Evolutionary conservation across 75 land plant genomes (phyloP), one percentile per base, ranked within the genome.

Genomic region (Azolla pinnata): DNA sequence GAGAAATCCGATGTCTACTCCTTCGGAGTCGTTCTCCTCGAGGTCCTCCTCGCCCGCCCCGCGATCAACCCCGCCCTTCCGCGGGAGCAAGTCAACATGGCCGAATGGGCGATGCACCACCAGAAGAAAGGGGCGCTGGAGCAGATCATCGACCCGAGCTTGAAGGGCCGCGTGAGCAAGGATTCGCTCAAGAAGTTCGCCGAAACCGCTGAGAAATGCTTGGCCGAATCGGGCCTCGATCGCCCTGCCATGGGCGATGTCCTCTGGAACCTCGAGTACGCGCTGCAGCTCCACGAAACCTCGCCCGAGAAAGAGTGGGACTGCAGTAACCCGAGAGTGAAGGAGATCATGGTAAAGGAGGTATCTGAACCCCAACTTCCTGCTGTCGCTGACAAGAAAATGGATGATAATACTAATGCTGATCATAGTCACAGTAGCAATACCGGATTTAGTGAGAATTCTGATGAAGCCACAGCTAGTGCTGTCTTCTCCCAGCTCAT

Each of bases 1-100:
- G 92, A 91, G 61, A 90, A 90, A 56, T 81, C 84, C 17, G 96
- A 90, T 63, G 96, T 90, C 24, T 90, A 90, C 56, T 90, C 96
- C 2, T 90, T 90, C 55, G 97, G 97, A 0, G 97, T 90, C 21
- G 97, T 90, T 16, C 70, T 92, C 31, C 64, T 92, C 70, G 93
- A 92, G 61, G 88, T 84, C 12, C 70, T 92, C 3, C 88, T 88
- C 58, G 79, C 82, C 0, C 72, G 93, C 29, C 86, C 97, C 5
- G 95, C 83, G 4, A 65, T 74, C 38, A 74, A 74, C 40, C 77
- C 77, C 2, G 66, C 83, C 12, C 79, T 82, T 29, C 79, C 83
- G 1, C 63, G 85, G n/a, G 85, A 82, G 30, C 83, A 82, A 38
- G 84, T 82, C 4, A 81, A 81, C 53, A 79, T 81, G 28, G 84